Conservation (phyloP, 495 filamentous ascomycete species). For the Xylaria sp. region DNA sequence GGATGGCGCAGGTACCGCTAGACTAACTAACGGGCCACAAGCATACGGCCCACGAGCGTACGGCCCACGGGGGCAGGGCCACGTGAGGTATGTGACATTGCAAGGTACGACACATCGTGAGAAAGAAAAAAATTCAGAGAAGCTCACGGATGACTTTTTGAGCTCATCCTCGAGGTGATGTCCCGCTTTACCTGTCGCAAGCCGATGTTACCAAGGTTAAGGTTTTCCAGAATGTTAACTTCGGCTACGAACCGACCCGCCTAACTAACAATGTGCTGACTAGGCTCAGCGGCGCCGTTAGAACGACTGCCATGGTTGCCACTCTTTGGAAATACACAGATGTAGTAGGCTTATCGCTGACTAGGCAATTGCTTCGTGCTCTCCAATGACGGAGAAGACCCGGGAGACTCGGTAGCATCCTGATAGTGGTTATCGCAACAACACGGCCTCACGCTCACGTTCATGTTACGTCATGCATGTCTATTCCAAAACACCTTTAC, state of each 20-base stretch:
- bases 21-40: background rate
- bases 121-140: background rate
- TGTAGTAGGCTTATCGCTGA: background rate
- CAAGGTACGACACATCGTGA: conserved; percentile 7
- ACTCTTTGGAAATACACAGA: background rate
- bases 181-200: background rate
- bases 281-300: conserved; percentile 53
- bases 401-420: background rate
- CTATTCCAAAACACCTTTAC: background rate
- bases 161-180: background rate
- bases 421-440: background rate
- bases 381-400: background rate
- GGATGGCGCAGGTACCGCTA: conserved; percentile 24
- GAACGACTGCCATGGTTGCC: conserved; percentile 46
- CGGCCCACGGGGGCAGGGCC: too few relatives aligned
- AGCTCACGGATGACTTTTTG: background rate
- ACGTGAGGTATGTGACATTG: conserved; percentile 5
- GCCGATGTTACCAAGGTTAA: background rate
- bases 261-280: background rate
- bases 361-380: background rate
- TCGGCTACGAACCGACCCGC: conserved; percentile 3
- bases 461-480: conserved; percentile 8
- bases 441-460: background rate
- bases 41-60: background rate
- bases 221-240: background rate